These are phyloP conservation scores for Leccinellum luteum DNA, from an alignment of 768 basidiomycete genomes.

Conservation along the genomic window DNA sequence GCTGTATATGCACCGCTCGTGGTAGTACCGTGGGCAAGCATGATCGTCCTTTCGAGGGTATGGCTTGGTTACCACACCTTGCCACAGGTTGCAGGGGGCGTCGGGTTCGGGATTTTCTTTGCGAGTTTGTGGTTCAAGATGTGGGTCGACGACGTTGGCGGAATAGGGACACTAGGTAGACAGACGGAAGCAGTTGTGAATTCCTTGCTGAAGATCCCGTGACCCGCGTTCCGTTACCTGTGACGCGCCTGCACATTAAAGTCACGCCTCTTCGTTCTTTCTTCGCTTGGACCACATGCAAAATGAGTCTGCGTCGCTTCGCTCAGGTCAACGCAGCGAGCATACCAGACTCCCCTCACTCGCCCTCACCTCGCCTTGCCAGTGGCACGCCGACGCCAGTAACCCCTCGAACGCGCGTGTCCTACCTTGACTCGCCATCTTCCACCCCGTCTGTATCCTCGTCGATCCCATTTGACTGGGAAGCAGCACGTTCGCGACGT, in stretches of 20 bases:
- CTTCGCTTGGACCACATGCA: slow-evolving; percentile 7
- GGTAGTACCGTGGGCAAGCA: slow-evolving; percentile 51
- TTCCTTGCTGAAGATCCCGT: slow-evolving; percentile 11
- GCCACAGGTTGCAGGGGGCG: slow-evolving; percentile 64
- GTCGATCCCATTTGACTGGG: slow-evolving; percentile 83
- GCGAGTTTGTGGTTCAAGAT: slow-evolving; percentile 54
- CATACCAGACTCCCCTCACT: slow-evolving; percentile 39
- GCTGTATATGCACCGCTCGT: slow-evolving; percentile 40
- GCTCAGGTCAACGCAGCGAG: slow-evolving; percentile 48
- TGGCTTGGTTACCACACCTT: slow-evolving; percentile 78
- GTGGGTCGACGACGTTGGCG: slow-evolving; percentile 42
- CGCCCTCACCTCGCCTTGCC: slow-evolving; percentile 33
- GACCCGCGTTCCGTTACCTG: slow-evolving; percentile 25
- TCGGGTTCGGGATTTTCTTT: slow-evolving; percentile 50
- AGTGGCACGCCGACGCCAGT: slow-evolving; percentile 41
- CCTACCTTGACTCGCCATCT: slow-evolving; percentile 57
- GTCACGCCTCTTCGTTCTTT: slow-evolving; percentile 19
- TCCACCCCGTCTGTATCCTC: slow-evolving; percentile 73
- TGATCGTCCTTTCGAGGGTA: slow-evolving; percentile 62
- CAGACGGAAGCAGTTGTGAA: slow-evolving; percentile 9
- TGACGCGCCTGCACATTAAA: slow-evolving; percentile 17
- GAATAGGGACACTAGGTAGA: slow-evolving; percentile 20
- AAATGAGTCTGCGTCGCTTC: slow-evolving; percentile 57
- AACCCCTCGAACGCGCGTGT: slow-evolving; percentile 48
- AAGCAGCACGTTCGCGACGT: slow-evolving; percentile 66